Evolutionary conservation across 768 basidiomycete genomes (phyloP).

Genomic region (Serpula lacrymans): DNA sequence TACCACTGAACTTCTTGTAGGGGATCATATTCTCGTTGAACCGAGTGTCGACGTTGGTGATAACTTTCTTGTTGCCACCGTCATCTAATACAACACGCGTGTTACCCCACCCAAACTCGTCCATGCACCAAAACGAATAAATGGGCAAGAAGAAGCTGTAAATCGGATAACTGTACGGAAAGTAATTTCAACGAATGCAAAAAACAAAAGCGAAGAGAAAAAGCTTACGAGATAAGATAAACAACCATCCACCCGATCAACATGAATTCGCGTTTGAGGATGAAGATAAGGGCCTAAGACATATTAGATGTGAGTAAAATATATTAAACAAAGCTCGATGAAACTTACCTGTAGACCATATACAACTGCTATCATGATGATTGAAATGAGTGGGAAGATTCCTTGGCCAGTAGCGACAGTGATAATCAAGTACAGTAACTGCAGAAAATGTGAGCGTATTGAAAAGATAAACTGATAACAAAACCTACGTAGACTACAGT

Average conservation of each 20-base stretch:
- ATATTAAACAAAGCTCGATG: not conserved
- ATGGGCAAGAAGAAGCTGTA: slow-evolving; percentile 68
- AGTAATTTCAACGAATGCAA: slow-evolving; percentile 5
- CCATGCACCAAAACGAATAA: slow-evolving; percentile 77
- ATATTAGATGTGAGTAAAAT: slow-evolving; percentile 3
- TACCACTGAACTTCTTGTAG: slow-evolving; percentile 68
- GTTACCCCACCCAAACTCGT: slow-evolving; percentile 68
- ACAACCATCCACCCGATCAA: slow-evolving; percentile 72
- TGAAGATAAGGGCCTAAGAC: slow-evolving; percentile 56
- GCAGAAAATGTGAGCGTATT: slow-evolving; percentile 7
- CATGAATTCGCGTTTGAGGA: slow-evolving; percentile 75
- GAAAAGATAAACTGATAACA: not conserved
- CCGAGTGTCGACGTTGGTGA: slow-evolving; percentile 58
- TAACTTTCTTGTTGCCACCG: slow-evolving; percentile 61
- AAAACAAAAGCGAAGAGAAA: not conserved
- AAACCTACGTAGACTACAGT: slow-evolving; percentile 58
- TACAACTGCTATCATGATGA: slow-evolving; percentile 63
- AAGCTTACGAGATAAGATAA: slow-evolving; percentile 59
- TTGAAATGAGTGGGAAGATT: slow-evolving; percentile 57
- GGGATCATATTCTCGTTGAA: slow-evolving; percentile 79
- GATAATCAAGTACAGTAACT: slow-evolving; percentile 62
- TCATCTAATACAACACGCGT: slow-evolving; percentile 66
- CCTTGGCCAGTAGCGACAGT: slow-evolving; percentile 49
- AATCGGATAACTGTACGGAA: slow-evolving; percentile 49
- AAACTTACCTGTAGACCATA: slow-evolving; percentile 61